A percentile compares a stretch with the other conserved stretches of the same genome.
phyloP scores from a whole-genome alignment of 208 protist species.

The Herpetomonas muscarum region DNA sequence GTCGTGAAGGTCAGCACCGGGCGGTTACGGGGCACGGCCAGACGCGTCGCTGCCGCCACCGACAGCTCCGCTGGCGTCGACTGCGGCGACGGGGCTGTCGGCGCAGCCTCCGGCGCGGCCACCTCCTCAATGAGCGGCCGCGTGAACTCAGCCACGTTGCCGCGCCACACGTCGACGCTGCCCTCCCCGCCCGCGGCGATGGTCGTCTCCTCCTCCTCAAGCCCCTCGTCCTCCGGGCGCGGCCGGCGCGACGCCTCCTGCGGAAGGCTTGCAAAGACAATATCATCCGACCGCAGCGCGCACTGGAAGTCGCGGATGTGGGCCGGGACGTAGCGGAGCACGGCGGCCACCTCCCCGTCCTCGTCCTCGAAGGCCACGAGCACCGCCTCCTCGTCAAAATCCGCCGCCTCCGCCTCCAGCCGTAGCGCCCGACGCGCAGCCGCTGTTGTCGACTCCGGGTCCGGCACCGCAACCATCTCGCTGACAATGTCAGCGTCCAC shows the following conservation, averaged over 20 bases:
- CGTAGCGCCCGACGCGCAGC: conserved; percentile 48
- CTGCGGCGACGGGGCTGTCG: not conserved
- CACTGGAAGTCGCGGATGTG: conserved; percentile 49
- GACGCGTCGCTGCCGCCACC: conserved; percentile 1
- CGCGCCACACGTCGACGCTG: conserved; percentile 58
- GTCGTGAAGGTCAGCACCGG: conserved; percentile 39
- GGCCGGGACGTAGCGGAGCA: conserved; percentile 61
- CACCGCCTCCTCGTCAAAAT: conserved; percentile 73
- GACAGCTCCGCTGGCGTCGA: not conserved
- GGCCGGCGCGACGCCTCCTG: not conserved
- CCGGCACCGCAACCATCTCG: conserved; percentile 55
- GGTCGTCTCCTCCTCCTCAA: conserved; percentile 55
- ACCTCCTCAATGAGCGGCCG: conserved; percentile 61
- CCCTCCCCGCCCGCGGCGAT: conserved; percentile 15
- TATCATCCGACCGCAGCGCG: conserved; percentile 27
- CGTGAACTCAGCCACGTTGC: conserved; percentile 76
- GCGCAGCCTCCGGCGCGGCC: not conserved
- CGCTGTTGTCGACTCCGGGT: conserved; percentile 47
- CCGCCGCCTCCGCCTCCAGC: conserved; percentile 32
- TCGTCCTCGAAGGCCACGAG: conserved; percentile 63
- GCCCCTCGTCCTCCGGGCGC: conserved; percentile 12
- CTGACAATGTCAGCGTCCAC: conserved; percentile 50
- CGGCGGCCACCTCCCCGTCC: conserved; percentile 57
- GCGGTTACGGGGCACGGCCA: conserved; percentile 47
- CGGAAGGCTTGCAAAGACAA: conserved; percentile 10